Base-by-base conservation (phyloP, 768 basidiomycete species). In the Leccinum disarticulatum region DNA sequence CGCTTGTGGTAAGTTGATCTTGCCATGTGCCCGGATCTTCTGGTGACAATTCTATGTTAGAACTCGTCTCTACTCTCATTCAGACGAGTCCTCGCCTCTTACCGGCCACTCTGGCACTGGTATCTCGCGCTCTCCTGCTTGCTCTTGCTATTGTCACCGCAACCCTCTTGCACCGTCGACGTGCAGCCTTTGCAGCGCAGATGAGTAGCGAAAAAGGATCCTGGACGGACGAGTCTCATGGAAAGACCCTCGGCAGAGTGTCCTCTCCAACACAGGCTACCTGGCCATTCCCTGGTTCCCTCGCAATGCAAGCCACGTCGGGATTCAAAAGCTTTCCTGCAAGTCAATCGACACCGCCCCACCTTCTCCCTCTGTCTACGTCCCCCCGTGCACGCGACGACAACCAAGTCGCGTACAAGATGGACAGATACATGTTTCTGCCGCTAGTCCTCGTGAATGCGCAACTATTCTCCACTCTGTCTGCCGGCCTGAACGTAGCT, bases 211-310 rank as follows among this genome's bases (percentile, higher is more conserved):
- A 70, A 59, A 73, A 70, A 41, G 58, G 53, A 25, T 4, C 0
- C 11, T 19, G 51, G 47, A 38, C 36, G 25, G 43, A 55, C 19
- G 55, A 54, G 6, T 48, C 57, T 14, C 47, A 58, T 36, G 48
- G 28, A 57, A 60, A 55, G 49, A 52, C 48, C 28, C 54, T 57
- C 3, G 56, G 59, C 7, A 63, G 73, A 5, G 64, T 70, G 35
- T 71, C 71, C 25, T 73, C 73, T 36, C 70, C 72, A 28, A 73
- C 72, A 17, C 62, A 57, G 19, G 71, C 57, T 22, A 73, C 72
- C 1, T 74, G 72, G 72, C 72, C 72, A 22, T 73, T 73, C 54
- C 72, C 72, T 9, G 72, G 65, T 53, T 68, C 70, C 17, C 70
- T 73, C 8, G 64, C 65, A 19, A 51, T 62, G 33, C 67, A 63